Conservation (phyloP, 2,329 filamentous ascomycete species). For the Aspergillus novofumigatus region DNA sequence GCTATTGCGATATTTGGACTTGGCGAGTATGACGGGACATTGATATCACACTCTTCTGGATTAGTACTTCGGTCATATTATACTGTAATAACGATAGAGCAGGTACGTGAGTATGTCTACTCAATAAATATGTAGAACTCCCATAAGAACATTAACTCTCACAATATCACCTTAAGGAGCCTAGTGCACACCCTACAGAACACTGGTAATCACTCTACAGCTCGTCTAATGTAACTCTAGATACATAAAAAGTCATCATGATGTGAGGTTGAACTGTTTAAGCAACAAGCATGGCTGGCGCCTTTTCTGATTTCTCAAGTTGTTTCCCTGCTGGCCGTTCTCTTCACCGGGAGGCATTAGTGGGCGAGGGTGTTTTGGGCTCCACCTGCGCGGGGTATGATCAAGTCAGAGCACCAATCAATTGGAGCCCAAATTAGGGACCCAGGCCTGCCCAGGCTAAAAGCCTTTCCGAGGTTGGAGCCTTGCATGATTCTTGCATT, state of each 20-base stretch:
- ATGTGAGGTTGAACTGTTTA: neutral
- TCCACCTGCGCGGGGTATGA: constrained; percentile 28
- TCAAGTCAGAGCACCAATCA: constrained; percentile 23
- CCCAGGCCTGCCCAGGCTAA: constrained; percentile 10
- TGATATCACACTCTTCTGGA: neutral
- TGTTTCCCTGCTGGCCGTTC: neutral
- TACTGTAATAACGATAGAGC: too few species aligned
- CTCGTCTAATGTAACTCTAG: neutral
- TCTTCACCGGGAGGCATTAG: constrained; percentile 22
- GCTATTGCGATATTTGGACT: neutral
- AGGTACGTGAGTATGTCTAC: neutral
- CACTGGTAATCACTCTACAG: too few species aligned
- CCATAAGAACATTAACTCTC: neutral
- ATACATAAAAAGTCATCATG: neutral
- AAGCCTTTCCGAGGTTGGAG: constrained; percentile 26
- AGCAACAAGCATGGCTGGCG: neutral
- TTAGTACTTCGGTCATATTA: too few species aligned
- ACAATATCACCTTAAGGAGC: too few species aligned
- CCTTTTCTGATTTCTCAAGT: neutral
- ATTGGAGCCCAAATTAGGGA: neutral
- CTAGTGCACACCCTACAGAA: too few species aligned
- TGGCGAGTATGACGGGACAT: neutral
- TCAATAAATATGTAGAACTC: neutral
- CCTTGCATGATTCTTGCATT: constrained; percentile 23
- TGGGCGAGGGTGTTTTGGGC: constrained; percentile 10